Evolutionary conservation across 2,329 filamentous ascomycete genomes (phyloP).

Genomic region (Rutstroemia sp.): DNA sequence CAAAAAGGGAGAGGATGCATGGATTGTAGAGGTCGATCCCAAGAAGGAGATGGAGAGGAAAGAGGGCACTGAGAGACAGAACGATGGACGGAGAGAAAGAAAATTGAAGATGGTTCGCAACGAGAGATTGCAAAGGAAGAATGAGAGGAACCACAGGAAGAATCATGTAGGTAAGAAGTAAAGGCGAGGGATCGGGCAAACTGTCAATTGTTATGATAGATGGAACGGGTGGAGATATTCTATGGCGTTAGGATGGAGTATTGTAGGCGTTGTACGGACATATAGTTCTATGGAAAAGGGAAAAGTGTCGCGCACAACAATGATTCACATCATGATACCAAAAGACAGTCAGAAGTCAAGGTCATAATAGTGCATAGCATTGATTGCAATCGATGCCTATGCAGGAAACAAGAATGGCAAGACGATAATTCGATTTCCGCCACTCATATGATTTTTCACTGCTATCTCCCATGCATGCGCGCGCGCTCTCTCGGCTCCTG

Average conservation of each 20-base stretch:
- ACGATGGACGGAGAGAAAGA: conserved; percentile 55
- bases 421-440: not conserved
- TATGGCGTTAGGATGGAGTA: conserved; percentile 13
- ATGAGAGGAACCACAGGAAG: conserved; percentile 42
- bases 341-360: not conserved
- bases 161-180: conserved; percentile 14
- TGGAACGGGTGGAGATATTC: not conserved
- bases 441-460: not conserved
- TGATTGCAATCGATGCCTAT: not conserved
- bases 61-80: conserved; percentile 53
- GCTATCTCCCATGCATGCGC: not conserved
- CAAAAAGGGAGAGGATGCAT: conserved; percentile 74
- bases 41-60: conserved; percentile 58
- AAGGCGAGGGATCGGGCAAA: not conserved
- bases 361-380: conserved; percentile 1
- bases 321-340: not conserved
- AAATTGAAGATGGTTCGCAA: conserved; percentile 66
- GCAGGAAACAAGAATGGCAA: not conserved
- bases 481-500: not conserved
- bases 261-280: conserved; percentile 5
- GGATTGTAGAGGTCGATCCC: conserved; percentile 87
- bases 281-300: not conserved
- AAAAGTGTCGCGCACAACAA: conserved; percentile 3
- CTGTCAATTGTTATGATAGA: not conserved
- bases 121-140: conserved; percentile 62